phyloP scores from a whole-genome alignment of 2,329 filamentous ascomycete species.

The Colletotrichum horii region DNA sequence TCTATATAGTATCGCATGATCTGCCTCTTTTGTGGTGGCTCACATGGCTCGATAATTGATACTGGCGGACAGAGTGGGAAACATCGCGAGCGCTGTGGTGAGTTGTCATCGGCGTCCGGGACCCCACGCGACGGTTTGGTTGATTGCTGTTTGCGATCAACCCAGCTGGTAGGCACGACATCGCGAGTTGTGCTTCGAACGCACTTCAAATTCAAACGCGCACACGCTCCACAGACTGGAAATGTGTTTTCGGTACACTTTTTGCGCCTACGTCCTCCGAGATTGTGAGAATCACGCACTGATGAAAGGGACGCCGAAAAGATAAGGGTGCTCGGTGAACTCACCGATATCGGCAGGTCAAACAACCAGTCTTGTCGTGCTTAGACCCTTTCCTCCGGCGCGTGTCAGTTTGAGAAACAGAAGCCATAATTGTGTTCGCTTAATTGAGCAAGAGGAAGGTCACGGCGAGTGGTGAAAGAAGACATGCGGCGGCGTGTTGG shows the following conservation, averaged over 20 bases:
- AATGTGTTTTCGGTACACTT: slow-evolving; percentile 23
- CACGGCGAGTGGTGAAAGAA: not conserved
- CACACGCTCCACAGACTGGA: slow-evolving; percentile 17
- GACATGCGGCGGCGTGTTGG: not conserved
- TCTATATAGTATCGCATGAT: slow-evolving; percentile 17
- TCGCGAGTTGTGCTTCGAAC: slow-evolving; percentile 15
- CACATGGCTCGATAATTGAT: not conserved
- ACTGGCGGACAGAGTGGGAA: not conserved
- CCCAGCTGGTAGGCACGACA: slow-evolving; percentile 16
- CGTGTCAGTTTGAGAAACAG: not conserved
- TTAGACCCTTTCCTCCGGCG: slow-evolving; percentile 21
- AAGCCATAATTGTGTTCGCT: not conserved
- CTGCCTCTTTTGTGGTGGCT: slow-evolving; percentile 11
- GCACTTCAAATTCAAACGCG: slow-evolving; percentile 20
- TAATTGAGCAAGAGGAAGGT: not conserved
- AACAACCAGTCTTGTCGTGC: slow-evolving; percentile 22
- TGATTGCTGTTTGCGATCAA: not conserved
- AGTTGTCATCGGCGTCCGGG: not conserved
- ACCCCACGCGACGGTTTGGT: not conserved
- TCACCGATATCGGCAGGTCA: slow-evolving; percentile 24
- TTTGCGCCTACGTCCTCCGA: slow-evolving; percentile 5
- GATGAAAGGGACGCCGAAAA: not conserved
- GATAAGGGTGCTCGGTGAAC: not conserved
- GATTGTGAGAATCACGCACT: not conserved
- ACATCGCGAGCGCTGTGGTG: not conserved